Percentiles rank a stretch among this genome's conserved stretches.
Conservation (phyloP, 306 rosid species). For the Pachyrhizus erosus region DNA sequence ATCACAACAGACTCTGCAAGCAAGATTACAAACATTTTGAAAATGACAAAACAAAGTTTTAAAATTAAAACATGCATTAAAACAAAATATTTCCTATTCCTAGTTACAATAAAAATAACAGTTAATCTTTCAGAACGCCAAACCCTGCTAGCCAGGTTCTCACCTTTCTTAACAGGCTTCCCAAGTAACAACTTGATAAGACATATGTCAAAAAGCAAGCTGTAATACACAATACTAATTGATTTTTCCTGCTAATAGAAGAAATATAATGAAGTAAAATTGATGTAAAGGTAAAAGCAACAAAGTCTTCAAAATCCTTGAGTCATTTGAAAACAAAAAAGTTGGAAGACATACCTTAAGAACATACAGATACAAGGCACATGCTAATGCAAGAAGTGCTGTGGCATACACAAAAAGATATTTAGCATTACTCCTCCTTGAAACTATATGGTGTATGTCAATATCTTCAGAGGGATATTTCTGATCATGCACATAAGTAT, state of each 20-base stretch:
- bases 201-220: slow-evolving; percentile 61
- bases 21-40: slow-evolving; percentile 21
- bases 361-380: slow-evolving; percentile 52
- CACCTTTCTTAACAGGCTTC: slow-evolving; percentile 76
- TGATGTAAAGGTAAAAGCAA: background rate
- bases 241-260: slow-evolving; percentile 61
- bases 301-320: background rate
- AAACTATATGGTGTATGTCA: slow-evolving; percentile 71
- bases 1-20: slow-evolving; percentile 78
- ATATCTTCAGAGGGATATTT: slow-evolving; percentile 62
- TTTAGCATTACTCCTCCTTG: slow-evolving; percentile 52
- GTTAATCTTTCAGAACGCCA: slow-evolving; percentile 34
- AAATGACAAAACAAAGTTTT: slow-evolving; percentile 19
- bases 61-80: slow-evolving; percentile 14
- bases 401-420: slow-evolving; percentile 50
- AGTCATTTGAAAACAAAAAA: background rate
- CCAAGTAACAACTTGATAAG: slow-evolving; percentile 66
- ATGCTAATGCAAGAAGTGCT: slow-evolving; percentile 59
- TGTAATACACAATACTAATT: slow-evolving; percentile 56
- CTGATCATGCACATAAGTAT: slow-evolving; percentile 62
- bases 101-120: slow-evolving; percentile 19
- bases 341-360: slow-evolving; percentile 52
- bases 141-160: slow-evolving; percentile 35
- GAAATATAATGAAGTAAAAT: slow-evolving; percentile 17
- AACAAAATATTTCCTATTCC: background rate